Evolutionary conservation across 768 basidiomycete species (phyloP).

Genomic region (Podaxis carcinomalis): DNA sequence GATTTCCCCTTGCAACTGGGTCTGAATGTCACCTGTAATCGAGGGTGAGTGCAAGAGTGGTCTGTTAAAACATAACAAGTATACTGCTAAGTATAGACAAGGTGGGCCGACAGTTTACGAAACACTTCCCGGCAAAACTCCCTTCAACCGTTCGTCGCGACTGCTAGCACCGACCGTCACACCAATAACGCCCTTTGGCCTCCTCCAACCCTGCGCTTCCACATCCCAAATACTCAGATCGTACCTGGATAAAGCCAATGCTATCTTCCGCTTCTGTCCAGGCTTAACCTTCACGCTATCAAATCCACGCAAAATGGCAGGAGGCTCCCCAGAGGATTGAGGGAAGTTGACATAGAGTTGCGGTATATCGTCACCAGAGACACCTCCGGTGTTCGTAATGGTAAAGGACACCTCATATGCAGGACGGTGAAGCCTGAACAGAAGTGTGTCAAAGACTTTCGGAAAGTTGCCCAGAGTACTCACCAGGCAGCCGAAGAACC

Average conservation of each 20-base stretch:
- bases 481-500: slow-evolving; percentile 61
- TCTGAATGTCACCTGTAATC: too few relatives aligned
- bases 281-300: slow-evolving; percentile 46
- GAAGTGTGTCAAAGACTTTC: neutral
- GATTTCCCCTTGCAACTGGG: too few relatives aligned
- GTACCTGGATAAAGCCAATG: slow-evolving; percentile 60
- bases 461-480: neutral
- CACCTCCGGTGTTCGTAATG: slow-evolving; percentile 59
- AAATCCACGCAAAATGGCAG: slow-evolving; percentile 69
- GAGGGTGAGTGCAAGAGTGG: too few relatives aligned
- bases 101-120: neutral
- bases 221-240: slow-evolving; percentile 78
- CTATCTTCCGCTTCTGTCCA: slow-evolving; percentile 41
- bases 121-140: slow-evolving; percentile 26
- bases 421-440: slow-evolving; percentile 58
- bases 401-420: slow-evolving; percentile 59
- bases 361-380: slow-evolving; percentile 60
- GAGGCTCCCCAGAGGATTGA: slow-evolving; percentile 59
- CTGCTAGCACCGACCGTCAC: slow-evolving; percentile 70
- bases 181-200: slow-evolving; percentile 56
- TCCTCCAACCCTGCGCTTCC: slow-evolving; percentile 67
- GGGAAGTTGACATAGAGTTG: slow-evolving; percentile 80
- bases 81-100: too few relatives aligned
- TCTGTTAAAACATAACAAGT: too few relatives aligned
- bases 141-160: slow-evolving; percentile 51